A percentile compares a stretch with the other conserved stretches of the same genome.
These are phyloP conservation scores for Rhodotorula babjevae DNA, from an alignment of 768 basidiomycete genomes.

Conservation along the genomic window DNA sequence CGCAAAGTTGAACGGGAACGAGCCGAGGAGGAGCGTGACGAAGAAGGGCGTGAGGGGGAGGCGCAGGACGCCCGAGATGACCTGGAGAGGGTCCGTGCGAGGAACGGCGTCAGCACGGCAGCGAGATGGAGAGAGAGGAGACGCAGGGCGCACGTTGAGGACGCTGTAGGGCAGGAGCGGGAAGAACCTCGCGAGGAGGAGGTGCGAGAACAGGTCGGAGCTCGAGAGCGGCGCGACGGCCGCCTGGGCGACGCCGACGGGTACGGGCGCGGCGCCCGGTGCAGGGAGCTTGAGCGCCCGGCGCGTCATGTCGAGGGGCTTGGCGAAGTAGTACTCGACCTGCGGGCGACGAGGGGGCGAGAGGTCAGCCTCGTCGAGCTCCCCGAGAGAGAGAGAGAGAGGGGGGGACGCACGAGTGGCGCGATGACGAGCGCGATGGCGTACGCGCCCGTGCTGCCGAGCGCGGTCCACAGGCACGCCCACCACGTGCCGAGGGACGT, in stretches of 20 bases:
- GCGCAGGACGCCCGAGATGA: slow-evolving; percentile 43
- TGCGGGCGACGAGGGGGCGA: neutral
- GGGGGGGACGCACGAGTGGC: slow-evolving; percentile 37
- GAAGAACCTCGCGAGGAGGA: slow-evolving; percentile 44
- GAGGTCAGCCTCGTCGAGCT: neutral
- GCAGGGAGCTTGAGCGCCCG: slow-evolving; percentile 33
- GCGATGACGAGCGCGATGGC: slow-evolving; percentile 40
- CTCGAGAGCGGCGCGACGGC: slow-evolving; percentile 18
- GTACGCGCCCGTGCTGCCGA: slow-evolving; percentile 42
- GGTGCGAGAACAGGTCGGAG: slow-evolving; percentile 41
- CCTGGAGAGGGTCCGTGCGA: too few relatives aligned
- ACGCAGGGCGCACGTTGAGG: slow-evolving; percentile 37
- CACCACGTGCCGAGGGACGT: slow-evolving; percentile 36
- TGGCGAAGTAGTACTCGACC: slow-evolving; percentile 42
- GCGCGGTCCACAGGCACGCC: slow-evolving; percentile 42
- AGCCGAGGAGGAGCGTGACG: slow-evolving; percentile 42
- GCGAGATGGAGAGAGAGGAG: slow-evolving; percentile 1
- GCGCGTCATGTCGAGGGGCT: slow-evolving; percentile 36
- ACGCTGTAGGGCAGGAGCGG: slow-evolving; percentile 43
- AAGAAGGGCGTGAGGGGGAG: slow-evolving; percentile 42
- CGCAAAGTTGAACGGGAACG: slow-evolving; percentile 44
- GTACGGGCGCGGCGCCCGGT: neutral
- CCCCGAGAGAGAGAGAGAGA: neutral
- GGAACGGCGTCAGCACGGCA: too few relatives aligned
- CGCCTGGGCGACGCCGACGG: neutral